These are phyloP conservation scores for Stylosanthes scabra DNA, from an alignment of 331 rosid species.

Conservation along the genomic window DNA sequence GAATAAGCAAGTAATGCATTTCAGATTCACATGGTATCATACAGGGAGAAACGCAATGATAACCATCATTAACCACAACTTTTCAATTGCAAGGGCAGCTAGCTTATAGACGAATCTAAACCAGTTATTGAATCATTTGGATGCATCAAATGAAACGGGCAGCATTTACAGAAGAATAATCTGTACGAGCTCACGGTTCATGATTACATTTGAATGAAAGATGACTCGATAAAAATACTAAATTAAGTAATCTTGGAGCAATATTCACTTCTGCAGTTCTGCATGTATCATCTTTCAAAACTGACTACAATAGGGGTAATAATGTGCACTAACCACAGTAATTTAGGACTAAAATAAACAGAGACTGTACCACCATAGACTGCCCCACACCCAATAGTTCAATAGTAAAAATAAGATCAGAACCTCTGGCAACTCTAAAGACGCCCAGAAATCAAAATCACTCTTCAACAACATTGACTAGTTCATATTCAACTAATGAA, in stretches of 20 bases:
- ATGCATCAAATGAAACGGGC: background rate
- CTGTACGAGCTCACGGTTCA: background rate
- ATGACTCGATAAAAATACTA: conserved; percentile 1
- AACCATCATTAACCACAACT: background rate
- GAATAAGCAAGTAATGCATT: background rate
- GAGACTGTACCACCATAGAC: conserved; percentile 52
- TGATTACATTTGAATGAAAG: conserved; percentile 8
- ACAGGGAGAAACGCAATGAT: background rate
- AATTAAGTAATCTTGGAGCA: background rate
- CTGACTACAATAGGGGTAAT: conserved; percentile 6
- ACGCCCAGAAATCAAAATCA: conserved; percentile 42
- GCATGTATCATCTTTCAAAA: conserved; percentile 5
- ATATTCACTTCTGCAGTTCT: conserved; percentile 25
- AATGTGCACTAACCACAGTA: conserved; percentile 37
- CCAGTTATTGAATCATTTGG: background rate
- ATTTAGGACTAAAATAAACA: conserved; percentile 40
- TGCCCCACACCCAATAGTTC: conserved; percentile 49
- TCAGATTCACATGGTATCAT: background rate
- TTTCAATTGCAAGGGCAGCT: background rate
- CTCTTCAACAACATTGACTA: conserved; percentile 74
- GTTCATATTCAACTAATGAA: conserved; percentile 80
- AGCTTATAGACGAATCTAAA: background rate
- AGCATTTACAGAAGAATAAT: background rate
- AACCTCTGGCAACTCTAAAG: conserved; percentile 43
- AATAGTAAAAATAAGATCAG: conserved; percentile 47